Conservation (phyloP, 306 rosid genomes). For the Cicer chorassanicum region DNA sequence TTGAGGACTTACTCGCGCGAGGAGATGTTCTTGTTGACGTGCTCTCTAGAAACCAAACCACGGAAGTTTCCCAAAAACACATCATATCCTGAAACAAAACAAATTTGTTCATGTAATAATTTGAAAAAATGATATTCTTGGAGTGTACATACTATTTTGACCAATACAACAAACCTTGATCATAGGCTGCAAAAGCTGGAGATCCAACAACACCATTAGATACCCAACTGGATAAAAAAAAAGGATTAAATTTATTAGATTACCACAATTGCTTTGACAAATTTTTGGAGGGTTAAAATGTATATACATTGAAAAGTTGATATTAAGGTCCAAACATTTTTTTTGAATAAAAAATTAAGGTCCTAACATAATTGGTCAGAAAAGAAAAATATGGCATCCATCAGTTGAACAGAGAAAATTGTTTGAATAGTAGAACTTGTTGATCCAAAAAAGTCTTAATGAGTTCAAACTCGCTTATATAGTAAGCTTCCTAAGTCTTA, state of each 20-base stretch:
- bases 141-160: slow-evolving; percentile 1
- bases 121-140: slow-evolving; percentile 7
- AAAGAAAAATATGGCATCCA: background rate
- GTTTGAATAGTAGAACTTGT: slow-evolving; percentile 5
- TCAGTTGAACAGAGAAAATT: background rate
- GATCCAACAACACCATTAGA: slow-evolving; percentile 98
- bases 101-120: slow-evolving; percentile 28
- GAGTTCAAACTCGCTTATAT: slow-evolving; percentile 4
- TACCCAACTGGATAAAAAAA: slow-evolving; percentile 74
- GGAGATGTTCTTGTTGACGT: slow-evolving; percentile 72
- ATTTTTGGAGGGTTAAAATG: background rate
- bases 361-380: slow-evolving; percentile 1
- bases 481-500: background rate
- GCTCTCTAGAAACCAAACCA: slow-evolving; percentile 89
- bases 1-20: slow-evolving; percentile 70
- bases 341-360: background rate
- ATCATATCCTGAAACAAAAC: slow-evolving; percentile 74
- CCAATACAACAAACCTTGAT: slow-evolving; percentile 73
- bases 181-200: slow-evolving; percentile 97
- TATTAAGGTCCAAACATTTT: background rate
- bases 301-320: slow-evolving; percentile 2
- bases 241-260: slow-evolving; percentile 23
- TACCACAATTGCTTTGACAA: slow-evolving; percentile 10
- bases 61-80: slow-evolving; percentile 87
- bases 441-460: background rate